Evolutionary conservation across 2,329 filamentous ascomycete genomes (phyloP), one percentile per base, ranked within the genome.

Genomic region (Aspergillus sp.): DNA sequence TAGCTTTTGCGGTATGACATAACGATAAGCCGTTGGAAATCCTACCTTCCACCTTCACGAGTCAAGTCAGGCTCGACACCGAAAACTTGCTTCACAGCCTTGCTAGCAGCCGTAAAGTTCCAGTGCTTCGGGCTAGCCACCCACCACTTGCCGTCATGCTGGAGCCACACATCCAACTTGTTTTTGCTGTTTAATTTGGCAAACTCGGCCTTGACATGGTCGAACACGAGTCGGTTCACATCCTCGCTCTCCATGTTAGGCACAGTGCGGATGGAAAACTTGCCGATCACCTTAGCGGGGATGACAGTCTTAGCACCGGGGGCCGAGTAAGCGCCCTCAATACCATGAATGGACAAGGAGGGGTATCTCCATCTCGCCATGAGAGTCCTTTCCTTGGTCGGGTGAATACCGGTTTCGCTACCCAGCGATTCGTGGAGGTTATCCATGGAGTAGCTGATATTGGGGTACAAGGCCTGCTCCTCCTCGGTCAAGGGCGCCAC

Each of bases 81-180:
- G 84, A 91, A 99, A 34, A 99, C 94, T 59, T 91, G 85, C 80
- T 97, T 88, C 31, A 94, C 91, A n/a, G 94, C 94, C 82, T 96
- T 97, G 68, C 88, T 85, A 13, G 94, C 94, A 21, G 93, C 93
- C 25, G 86, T 84, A 77, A 97, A 99, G 82, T 99, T 99, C 91
- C 94, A 97, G 82, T 99, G 93, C 78, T 96, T 94, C 25, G 94
- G 93, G 69, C 88, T 92, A 44, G 95, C 91, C 45, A 96, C 91
- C 94, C 94, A 99, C 94, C 94, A 99, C 78, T 97, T 97, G 63
- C 94, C 94, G 54, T 86, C 87, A 79, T 99, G 94, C 75, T 93
- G 87, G 53, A 92, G 81, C 69, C 81, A 86, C 49, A 91, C 86
- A 65, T 89, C 89, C 68, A 96, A 75, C 14, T 81, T 91, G 80